phyloP scores from a whole-genome alignment of 371 early-diverging fungal species.

The Apophysomyces variabilis region DNA sequence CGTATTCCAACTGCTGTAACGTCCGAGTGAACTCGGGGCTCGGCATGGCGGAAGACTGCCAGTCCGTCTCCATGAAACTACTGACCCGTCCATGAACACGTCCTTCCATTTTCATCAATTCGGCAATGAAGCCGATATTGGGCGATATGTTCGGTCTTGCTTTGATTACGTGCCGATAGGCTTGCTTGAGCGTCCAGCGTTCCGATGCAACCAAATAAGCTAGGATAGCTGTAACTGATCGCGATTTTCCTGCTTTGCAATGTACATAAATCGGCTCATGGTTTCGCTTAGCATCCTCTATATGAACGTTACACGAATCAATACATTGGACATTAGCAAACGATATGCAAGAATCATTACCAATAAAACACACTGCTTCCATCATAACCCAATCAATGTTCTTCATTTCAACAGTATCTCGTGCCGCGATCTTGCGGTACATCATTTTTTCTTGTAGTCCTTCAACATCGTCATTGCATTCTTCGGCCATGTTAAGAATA shows the following conservation, averaged over 20 bases:
- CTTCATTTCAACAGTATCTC: conserved; percentile 67
- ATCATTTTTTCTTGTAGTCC: conserved; percentile 31
- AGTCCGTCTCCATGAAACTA: conserved; percentile 49
- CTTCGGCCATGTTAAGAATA: conserved; percentile 68
- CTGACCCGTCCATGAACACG: conserved; percentile 61
- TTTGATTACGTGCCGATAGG: conserved; percentile 74
- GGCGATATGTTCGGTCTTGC: conserved; percentile 79
- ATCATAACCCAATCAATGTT: conserved; percentile 63
- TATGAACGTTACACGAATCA: neutral
- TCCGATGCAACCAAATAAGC: conserved; percentile 74
- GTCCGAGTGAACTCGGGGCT: conserved; percentile 33
- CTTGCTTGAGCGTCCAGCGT: conserved; percentile 72
- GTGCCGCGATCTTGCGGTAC: conserved; percentile 63
- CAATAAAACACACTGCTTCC: conserved; percentile 64
- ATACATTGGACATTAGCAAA: neutral
- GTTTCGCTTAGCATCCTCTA: conserved; percentile 49
- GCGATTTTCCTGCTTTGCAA: conserved; percentile 86
- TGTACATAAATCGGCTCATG: conserved; percentile 78
- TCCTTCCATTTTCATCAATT: conserved; percentile 75
- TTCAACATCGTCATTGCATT: conserved; percentile 58
- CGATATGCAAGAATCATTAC: conserved; percentile 38
- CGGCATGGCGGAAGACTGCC: conserved; percentile 35
- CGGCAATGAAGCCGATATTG: conserved; percentile 85
- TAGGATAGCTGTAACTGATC: conserved; percentile 80
- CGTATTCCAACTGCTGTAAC: conserved; percentile 27